Base-by-base conservation (phyloP, 305 asterid species). In the Fraxinus greggii region DNA sequence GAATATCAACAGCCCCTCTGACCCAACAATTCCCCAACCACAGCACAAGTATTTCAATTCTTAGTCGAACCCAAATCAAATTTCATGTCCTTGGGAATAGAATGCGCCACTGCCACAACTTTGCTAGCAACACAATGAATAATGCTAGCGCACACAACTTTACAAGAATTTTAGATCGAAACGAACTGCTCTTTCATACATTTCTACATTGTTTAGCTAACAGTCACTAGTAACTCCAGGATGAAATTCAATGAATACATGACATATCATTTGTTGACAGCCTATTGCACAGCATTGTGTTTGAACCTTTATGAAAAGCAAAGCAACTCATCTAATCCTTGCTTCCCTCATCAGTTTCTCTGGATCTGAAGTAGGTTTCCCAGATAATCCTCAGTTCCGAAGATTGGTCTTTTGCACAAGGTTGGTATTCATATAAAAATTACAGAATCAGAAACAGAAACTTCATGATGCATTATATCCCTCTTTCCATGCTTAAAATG, bases 21-120 rank as follows among this genome's bases (percentile, higher is more conserved):
- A 12, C 98, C 95, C 91, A 95, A 84, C 63, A 89, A 89, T 87
- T 84, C 83, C 67, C 93, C 95, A 23, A 92, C 91, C 6, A 88
- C 90, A 77, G 88, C 90, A 86, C 97, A 95, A 63, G 98, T 88
- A 51, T 45, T 84, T 85, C 86, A 87, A 81, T 85, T 95, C 94
- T 87, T 93, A 5, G 67, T 56, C 26, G 12, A 56, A 56, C 12
- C 6, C 10, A 93, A 78, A 51, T 91, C 97, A 75, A 89, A 92
- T 82, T 93, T 95, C 96, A 93, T 90, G 82, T 97, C 89, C 89
- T 95, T 93, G 13, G 97, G 93, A 75, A 93, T 95, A 19, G 98
- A 93, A 84, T 93, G 94, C 3, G 96, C 87, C 75, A 88, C 94
- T 24, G 84, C 94, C 23, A 95, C 96, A 19, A 92, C 97, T 19